Percentiles rank a stretch among this genome's conserved stretches.
phyloP scores from a whole-genome alignment of 2,329 filamentous ascomycete species.

The Colletotrichum aenigma region DNA sequence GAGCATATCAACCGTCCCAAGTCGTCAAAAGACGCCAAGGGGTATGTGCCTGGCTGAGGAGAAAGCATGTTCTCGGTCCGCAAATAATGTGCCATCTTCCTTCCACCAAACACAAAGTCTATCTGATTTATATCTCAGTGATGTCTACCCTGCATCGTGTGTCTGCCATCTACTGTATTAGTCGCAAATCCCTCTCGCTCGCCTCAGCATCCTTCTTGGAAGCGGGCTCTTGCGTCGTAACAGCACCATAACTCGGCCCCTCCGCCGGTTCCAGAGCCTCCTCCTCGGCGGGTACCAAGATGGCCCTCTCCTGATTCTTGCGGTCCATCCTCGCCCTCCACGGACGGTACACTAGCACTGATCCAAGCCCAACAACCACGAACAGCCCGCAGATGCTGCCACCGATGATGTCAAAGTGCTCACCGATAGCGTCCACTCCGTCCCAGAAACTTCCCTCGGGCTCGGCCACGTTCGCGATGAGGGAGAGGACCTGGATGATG shows the following conservation, averaged over 20 bases:
- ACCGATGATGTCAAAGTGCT: slow-evolving; percentile 86
- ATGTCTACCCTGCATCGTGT: background rate
- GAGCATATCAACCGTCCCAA: background rate
- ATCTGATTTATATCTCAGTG: background rate
- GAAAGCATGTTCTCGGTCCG: background rate
- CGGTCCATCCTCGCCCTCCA: slow-evolving; percentile 67
- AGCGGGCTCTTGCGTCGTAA: background rate
- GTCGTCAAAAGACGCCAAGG: no score
- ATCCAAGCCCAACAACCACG: slow-evolving; percentile 74
- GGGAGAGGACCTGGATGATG: slow-evolving; percentile 79
- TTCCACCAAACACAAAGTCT: background rate
- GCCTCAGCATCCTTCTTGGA: background rate
- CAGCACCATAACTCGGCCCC: slow-evolving; percentile 62
- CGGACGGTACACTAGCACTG: slow-evolving; percentile 76
- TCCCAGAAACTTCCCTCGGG: slow-evolving; percentile 87
- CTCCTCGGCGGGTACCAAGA: background rate
- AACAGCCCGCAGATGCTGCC: slow-evolving; percentile 88
- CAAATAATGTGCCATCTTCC: background rate
- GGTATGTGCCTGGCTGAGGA: background rate
- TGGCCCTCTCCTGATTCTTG: slow-evolving; percentile 8
- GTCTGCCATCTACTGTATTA: background rate
- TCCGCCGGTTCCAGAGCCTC: background rate
- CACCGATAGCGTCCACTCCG: slow-evolving; percentile 75
- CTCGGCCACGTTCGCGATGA: slow-evolving; percentile 77
- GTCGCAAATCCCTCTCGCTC: background rate